Percentiles rank a stretch among this genome's conserved stretches.
These are phyloP conservation scores for Coniochaeta sp. DNA, from an alignment of 2,329 filamentous ascomycete genomes.

Conservation along the genomic window DNA sequence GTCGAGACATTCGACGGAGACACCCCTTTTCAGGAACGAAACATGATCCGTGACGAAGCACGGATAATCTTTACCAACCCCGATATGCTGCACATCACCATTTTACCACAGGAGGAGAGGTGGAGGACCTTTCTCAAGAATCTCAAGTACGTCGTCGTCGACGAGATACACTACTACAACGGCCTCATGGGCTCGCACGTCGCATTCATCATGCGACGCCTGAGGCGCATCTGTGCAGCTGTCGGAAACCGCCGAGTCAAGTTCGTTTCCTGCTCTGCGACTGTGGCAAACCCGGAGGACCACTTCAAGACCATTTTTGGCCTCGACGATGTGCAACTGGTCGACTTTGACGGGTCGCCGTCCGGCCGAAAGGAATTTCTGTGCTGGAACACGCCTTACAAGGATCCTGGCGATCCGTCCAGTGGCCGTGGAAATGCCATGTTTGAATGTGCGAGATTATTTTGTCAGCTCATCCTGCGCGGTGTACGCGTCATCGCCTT, in stretches of 20 bases:
- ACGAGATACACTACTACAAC: constrained; percentile 94
- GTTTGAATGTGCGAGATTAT: constrained; percentile 79
- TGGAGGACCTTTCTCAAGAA: constrained; percentile 90
- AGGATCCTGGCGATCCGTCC: constrained; percentile 77
- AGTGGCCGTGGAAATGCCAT: constrained; percentile 80
- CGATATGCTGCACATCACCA: constrained; percentile 94
- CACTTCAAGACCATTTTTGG: constrained; percentile 97
- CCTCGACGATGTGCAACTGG: constrained; percentile 68
- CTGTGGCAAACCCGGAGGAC: constrained; percentile 82
- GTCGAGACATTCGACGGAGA: constrained; percentile 97
- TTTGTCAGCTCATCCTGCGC: constrained; percentile 81
- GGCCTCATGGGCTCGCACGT: constrained; percentile 91
- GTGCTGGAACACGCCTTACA: constrained; percentile 96
- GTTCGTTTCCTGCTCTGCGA: constrained; percentile 95
- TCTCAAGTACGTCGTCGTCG: constrained; percentile 81
- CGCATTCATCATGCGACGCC: constrained; percentile 84
- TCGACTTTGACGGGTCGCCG: constrained; percentile 89
- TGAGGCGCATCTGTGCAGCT: constrained; percentile 82
- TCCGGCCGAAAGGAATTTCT: constrained; percentile 90
- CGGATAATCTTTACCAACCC: constrained; percentile 96
- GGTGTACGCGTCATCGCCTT: constrained; percentile 92
- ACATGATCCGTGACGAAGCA: constrained; percentile 76
- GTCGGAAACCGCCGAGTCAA: constrained; percentile 78
- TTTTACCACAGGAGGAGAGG: constrained; percentile 81
- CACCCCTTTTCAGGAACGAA: constrained; percentile 74